phyloP scores from a whole-genome alignment of 2,329 filamentous ascomycete species.

The Trichoderma simmonsii region DNA sequence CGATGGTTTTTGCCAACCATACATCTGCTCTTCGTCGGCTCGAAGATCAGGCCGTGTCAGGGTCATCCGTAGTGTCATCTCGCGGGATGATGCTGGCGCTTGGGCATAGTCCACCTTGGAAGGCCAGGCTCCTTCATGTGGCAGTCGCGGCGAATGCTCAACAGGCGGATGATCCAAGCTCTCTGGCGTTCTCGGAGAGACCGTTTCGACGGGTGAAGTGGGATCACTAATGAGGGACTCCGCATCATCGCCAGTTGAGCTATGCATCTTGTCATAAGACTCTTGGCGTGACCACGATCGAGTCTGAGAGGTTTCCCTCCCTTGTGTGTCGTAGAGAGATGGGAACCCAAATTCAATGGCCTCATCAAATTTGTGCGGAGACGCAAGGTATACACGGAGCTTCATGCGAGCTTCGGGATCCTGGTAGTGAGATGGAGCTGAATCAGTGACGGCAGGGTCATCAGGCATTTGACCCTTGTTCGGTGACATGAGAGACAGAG shows the following conservation, averaged over 20 bases:
- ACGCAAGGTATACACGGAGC: conserved; percentile 79
- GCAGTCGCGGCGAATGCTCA: conserved; percentile 28
- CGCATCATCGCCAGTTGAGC: conserved; percentile 57
- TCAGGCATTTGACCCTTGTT: conserved; percentile 37
- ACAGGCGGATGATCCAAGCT: conserved; percentile 40
- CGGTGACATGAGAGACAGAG: conserved; percentile 52
- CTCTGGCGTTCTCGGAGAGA: conserved; percentile 58
- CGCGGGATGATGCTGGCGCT: conserved; percentile 58
- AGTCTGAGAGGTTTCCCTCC: conserved; percentile 30
- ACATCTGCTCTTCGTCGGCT: conserved; percentile 67
- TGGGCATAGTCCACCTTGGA: conserved; percentile 46
- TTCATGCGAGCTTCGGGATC: conserved; percentile 86
- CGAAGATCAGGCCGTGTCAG: conserved; percentile 85
- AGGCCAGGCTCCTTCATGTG: conserved; percentile 27
- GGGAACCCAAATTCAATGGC: conserved; percentile 92
- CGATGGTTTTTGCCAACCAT: conserved; percentile 58
- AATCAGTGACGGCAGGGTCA: conserved; percentile 51
- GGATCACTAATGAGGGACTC: conserved; percentile 56
- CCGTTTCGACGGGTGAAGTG: conserved; percentile 53
- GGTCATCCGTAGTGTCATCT: conserved; percentile 97
- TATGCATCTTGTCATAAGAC: conserved; percentile 45
- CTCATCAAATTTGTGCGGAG: conserved; percentile 93
- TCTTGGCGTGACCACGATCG: conserved; percentile 27
- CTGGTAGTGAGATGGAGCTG: conserved; percentile 77
- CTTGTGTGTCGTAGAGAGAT: conserved; percentile 48